Base-by-base conservation (phyloP, 2,329 filamentous ascomycete genomes). In the Ilyonectria sp. region DNA sequence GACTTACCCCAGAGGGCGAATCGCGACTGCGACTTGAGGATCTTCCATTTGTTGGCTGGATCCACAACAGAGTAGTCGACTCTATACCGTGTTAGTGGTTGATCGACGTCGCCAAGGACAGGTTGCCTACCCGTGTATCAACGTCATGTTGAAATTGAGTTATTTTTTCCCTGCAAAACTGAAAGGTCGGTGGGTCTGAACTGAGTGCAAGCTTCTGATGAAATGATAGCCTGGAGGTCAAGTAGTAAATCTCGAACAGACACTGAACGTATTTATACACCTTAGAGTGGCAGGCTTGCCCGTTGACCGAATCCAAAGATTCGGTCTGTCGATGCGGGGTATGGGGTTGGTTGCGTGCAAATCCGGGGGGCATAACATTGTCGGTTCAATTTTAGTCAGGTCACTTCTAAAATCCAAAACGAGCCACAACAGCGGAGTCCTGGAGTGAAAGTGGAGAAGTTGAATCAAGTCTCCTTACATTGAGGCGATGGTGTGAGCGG, bases 1-100 rank as follows among this genome's bases (percentile, higher is more conserved):
- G 31, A 49, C 71, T 50, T 62, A 77, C 76, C 72, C 77, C 76
- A 78, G 21, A 77, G 64, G 31, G 66, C 68, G 63, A 74, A 78
- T 26, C 69, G 67, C 63, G 44, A 69, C 43, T 78, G 73, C 15
- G 59, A 55, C 52, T 50, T 69, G 19, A 79, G 73, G 44, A 79
- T 78, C 33, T 63, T 67, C 77, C 77, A 79, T 73, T 75, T 77
- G 9, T 76, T 68, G 54, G 60, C 49, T 4, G 71, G 70, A 58
- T 78, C 59, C 37, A 78, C 65, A 21, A 76, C 67, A 10, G 67
- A 68, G 59, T 72, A 76, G 61, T 76, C 71, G 33, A 76, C 64
- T 19, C 69, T 71, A 26, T 6, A 43, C 40, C 3, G 19, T 3
- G 31, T 60, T 15, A 52, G 33, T 52, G 29, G 11, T 49, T 40